phyloP scores from a whole-genome alignment of 192 early-diverging fungal genomes.

The Backusella australiensis region DNA sequence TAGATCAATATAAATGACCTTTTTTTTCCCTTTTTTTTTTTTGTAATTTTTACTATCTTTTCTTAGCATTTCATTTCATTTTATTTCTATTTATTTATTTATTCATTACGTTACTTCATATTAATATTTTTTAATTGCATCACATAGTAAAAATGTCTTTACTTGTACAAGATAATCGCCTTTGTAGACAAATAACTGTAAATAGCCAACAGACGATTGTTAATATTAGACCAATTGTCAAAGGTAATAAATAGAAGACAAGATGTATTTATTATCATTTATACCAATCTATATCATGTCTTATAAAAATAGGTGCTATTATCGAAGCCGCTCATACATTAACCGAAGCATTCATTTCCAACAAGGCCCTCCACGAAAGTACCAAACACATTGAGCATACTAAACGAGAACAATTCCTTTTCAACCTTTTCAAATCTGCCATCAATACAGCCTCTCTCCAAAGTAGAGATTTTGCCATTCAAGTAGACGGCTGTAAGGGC shows the following conservation, averaged over 20 bases:
- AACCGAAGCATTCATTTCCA: conserved; percentile 19
- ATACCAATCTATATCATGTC: background rate
- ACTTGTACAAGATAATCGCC: conserved; percentile 5
- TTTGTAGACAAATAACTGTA: conserved; percentile 13
- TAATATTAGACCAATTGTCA: background rate
- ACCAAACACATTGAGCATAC: background rate
- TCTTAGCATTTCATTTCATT: background rate
- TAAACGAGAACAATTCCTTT: conserved; percentile 5
- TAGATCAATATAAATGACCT: background rate
- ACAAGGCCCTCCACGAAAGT: conserved; percentile 12
- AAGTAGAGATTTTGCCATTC: conserved; percentile 30
- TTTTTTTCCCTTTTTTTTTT: background rate
- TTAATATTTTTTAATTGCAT: background rate
- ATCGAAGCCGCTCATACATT: conserved; percentile 32
- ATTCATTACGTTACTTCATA: background rate
- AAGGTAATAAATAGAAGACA: background rate
- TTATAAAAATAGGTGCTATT: conserved; percentile 20
- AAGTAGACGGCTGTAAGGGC: conserved; percentile 36
- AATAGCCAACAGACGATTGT: background rate
- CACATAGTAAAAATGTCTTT: background rate
- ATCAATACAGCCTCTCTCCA: conserved; percentile 18
- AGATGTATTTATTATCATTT: background rate
- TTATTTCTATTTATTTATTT: background rate
- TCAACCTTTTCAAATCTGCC: conserved; percentile 22
- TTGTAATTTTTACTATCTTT: background rate